phyloP scores from a whole-genome alignment of 768 basidiomycete genomes.

The Agrocybe praecox region DNA sequence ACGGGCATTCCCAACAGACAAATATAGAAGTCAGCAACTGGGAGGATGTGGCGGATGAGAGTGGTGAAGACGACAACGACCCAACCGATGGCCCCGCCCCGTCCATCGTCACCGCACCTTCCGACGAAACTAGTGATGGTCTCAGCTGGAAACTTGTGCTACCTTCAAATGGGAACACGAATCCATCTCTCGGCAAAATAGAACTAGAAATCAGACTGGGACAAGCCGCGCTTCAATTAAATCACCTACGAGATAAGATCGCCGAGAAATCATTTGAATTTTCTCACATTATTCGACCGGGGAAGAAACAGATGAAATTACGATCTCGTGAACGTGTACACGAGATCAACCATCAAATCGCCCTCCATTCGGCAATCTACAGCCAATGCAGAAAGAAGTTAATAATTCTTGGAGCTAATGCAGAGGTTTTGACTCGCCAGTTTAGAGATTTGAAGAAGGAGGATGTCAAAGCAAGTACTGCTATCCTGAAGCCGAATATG shows the following conservation, averaged over 20 bases:
- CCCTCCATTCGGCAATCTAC: not conserved
- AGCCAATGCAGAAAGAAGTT: not conserved
- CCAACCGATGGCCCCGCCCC: not conserved
- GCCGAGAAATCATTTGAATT: not conserved
- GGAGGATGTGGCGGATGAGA: not conserved
- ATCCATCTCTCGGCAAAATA: not conserved
- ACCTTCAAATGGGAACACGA: not conserved
- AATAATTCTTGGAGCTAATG: not conserved
- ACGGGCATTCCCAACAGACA: not conserved
- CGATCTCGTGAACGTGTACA: not conserved
- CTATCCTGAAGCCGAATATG: not conserved
- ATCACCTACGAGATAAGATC: not conserved
- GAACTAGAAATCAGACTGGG: not conserved
- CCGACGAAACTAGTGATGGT: not conserved
- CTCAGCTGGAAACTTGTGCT: not conserved
- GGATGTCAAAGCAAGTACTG: slow-evolving; percentile 1
- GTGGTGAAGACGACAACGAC: not conserved
- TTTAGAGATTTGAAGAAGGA: not conserved
- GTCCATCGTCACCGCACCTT: too few relatives aligned
- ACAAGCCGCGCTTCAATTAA: not conserved
- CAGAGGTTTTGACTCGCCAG: not conserved
- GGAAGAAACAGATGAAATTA: not conserved
- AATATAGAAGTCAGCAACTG: not conserved
- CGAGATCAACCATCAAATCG: not conserved
- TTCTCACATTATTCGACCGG: not conserved